phyloP scores from a whole-genome alignment of 2,329 filamentous ascomycete genomes.

The Epichloe sp. region DNA sequence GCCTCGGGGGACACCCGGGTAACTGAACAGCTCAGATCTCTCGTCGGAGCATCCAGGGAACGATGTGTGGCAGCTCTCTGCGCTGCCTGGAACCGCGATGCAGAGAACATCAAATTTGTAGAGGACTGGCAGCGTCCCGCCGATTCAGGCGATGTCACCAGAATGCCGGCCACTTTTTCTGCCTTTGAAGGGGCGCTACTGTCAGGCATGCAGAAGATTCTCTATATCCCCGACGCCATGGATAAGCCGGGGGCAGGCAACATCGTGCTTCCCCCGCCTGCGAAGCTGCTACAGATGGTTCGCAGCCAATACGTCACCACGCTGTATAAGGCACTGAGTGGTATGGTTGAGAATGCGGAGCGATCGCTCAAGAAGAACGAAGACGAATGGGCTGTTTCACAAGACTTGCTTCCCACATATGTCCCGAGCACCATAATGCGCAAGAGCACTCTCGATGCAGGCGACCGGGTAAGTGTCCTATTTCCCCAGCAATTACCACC shows the following conservation, averaged over 20 bases:
- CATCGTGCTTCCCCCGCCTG: constrained; percentile 78
- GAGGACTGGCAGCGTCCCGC: constrained; percentile 85
- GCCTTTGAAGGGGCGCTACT: constrained; percentile 76
- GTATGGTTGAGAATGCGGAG: constrained; percentile 95
- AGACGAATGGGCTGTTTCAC: constrained; percentile 43
- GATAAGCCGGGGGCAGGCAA: constrained; percentile 56
- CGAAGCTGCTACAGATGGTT: constrained; percentile 83
- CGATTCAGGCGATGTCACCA: constrained; percentile 76
- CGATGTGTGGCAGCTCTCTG: constrained; percentile 76
- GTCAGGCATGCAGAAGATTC: constrained; percentile 81
- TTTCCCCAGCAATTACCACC: not conserved
- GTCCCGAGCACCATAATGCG: constrained; percentile 17
- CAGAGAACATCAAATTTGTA: constrained; percentile 80
- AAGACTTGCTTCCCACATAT: constrained; percentile 26
- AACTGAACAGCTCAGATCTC: constrained; percentile 57
- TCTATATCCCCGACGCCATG: constrained; percentile 82
- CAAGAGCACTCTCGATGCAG: constrained; percentile 38
- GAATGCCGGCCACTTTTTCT: constrained; percentile 77
- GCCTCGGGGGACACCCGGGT: constrained; percentile 39
- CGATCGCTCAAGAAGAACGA: constrained; percentile 52
- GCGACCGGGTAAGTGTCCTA: constrained; percentile 36
- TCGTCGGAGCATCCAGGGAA: constrained; percentile 71
- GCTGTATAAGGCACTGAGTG: constrained; percentile 83
- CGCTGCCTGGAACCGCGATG: constrained; percentile 84
- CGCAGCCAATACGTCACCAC: constrained; percentile 86